Percentiles rank a stretch among this genome's conserved stretches.
Evolutionary conservation across 805 yeast species (phyloP).

Genomic region (Metschnikowia kunwiensis): DNA sequence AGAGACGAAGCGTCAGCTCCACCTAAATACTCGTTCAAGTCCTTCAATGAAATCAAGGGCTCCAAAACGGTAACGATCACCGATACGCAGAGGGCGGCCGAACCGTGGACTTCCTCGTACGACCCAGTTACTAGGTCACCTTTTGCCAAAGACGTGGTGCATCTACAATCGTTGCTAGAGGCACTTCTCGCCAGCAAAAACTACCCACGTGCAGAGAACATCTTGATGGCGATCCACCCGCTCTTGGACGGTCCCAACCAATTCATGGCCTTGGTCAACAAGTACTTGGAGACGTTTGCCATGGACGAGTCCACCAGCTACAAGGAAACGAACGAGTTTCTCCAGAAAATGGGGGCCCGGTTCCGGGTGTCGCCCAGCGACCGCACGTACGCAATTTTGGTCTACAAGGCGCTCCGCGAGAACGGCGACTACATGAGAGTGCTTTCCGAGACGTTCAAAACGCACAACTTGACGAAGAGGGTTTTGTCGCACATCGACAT

Average conservation of each 20-base stretch:
- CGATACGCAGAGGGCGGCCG: constrained; percentile 13
- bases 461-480: constrained; percentile 21
- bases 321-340: constrained; percentile 43
- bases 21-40: constrained; percentile 9
- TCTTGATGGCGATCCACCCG: constrained; percentile 59
- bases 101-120: constrained; percentile 41
- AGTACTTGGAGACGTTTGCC: constrained; percentile 48
- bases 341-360: constrained; percentile 28
- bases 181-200: constrained; percentile 69
- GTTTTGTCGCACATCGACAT: constrained; percentile 50
- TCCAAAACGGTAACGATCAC: constrained; percentile 7
- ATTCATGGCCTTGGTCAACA: constrained; percentile 66
- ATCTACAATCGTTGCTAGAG: constrained; percentile 74
- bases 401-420: constrained; percentile 37
- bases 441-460: constrained; percentile 11
- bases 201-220: constrained; percentile 65
- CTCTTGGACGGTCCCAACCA: constrained; percentile 40
- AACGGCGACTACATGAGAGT: constrained; percentile 14
- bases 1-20: constrained; percentile 2
- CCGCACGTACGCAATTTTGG: constrained; percentile 57
- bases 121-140: constrained; percentile 43
- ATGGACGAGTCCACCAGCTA: constrained; percentile 38
- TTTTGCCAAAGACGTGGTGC: constrained; percentile 55
- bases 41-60: constrained; percentile 17
- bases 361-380: constrained; percentile 42